These are phyloP conservation scores for Quercus cerris DNA, from an alignment of 306 rosid genomes.

Conservation along the genomic window DNA sequence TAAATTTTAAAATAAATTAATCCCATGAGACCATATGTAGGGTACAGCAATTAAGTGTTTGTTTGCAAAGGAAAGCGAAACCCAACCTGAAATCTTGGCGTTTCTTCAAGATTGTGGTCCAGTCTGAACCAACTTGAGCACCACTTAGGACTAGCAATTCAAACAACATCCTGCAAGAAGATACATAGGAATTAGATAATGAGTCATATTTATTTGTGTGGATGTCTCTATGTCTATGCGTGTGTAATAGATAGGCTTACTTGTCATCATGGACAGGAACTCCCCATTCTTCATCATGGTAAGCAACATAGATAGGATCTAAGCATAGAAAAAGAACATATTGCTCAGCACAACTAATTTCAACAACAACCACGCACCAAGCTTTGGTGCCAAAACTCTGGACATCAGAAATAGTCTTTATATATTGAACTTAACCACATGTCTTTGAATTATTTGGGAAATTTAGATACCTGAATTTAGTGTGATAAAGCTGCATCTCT, in stretches of 20 bases:
- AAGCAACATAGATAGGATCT: constrained; percentile 96
- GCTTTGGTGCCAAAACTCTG: no score
- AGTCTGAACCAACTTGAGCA: constrained; percentile 98
- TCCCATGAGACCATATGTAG: neutral
- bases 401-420: no score
- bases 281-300: constrained; percentile 99
- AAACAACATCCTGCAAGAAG: constrained; percentile 63
- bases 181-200: constrained; percentile 10
- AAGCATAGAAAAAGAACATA: constrained; percentile 17
- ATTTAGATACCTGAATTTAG: constrained; percentile 66
- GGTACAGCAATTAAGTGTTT: neutral
- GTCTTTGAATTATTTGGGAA: neutral
- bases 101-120: constrained; percentile 94
- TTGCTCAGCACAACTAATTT: constrained; percentile 1
- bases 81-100: constrained; percentile 76
- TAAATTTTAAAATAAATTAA: constrained; percentile 9
- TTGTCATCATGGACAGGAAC: constrained; percentile 97
- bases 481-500: constrained; percentile 93
- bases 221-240: neutral
- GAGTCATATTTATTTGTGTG: constrained; percentile 2
- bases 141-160: constrained; percentile 84
- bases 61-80: neutral
- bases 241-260: constrained; percentile 45
- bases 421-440: no score
- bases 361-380: neutral